Conservation (phyloP, 2,329 filamentous ascomycete species). For the Aureobasidium leucospermi region DNA sequence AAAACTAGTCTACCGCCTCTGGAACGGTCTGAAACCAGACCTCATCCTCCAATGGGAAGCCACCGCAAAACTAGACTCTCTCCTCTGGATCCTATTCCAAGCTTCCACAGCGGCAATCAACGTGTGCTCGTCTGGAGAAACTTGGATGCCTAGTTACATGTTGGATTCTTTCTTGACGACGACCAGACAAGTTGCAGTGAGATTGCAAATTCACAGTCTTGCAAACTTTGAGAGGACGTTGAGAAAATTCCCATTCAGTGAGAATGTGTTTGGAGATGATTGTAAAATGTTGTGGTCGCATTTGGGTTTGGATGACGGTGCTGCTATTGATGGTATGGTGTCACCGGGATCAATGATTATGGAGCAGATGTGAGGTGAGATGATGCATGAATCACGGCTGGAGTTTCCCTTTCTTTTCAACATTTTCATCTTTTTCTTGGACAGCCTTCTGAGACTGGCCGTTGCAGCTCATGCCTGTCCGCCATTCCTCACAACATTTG, state of each 20-base stretch:
- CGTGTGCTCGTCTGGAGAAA: neutral
- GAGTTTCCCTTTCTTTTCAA: neutral
- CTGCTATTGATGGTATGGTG: neutral
- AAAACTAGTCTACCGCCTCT: constrained; percentile 8
- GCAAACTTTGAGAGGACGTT: neutral
- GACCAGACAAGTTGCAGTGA: neutral
- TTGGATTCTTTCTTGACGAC: constrained; percentile 5
- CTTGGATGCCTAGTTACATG: constrained; percentile 10
- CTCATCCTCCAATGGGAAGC: constrained; percentile 3
- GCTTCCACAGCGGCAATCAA: constrained; percentile 6
- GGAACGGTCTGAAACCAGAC: constrained; percentile 11
- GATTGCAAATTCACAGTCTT: neutral
- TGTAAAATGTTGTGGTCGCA: neutral
- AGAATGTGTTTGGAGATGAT: constrained; percentile 11
- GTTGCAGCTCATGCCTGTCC: neutral
- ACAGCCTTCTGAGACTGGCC: too few relatives aligned
- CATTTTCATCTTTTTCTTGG: neutral
- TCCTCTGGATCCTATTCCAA: constrained; percentile 7
- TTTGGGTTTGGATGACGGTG: constrained; percentile 8
- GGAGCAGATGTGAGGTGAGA: neutral
- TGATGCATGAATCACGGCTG: neutral
- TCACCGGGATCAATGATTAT: neutral
- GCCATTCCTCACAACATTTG: too few relatives aligned
- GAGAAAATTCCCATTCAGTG: neutral
- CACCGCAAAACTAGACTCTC: neutral